Conservation (phyloP, 306 rosid species). For the Begonia loranthoides region DNA sequence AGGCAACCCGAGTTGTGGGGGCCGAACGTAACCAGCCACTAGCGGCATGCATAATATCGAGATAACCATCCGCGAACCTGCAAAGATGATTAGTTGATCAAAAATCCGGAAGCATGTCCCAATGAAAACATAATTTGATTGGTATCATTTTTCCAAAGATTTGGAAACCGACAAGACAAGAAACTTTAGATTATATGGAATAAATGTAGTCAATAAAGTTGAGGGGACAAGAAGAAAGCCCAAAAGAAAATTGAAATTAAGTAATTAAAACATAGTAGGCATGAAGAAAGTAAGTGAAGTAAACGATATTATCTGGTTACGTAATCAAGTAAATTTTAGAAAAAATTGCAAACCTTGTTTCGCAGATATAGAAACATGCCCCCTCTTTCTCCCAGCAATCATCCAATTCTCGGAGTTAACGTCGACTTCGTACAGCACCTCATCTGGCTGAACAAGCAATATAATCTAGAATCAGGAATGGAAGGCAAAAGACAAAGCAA, state of each 20-base stretch:
- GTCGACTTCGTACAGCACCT: conserved; percentile 72
- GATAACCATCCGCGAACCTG: conserved; percentile 84
- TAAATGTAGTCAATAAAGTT: too few relatives aligned
- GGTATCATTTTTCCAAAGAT: too few relatives aligned
- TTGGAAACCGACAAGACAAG: too few relatives aligned
- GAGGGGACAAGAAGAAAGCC: too few relatives aligned
- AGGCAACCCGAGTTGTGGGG: conserved; percentile 80
- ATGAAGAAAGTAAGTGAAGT: too few relatives aligned
- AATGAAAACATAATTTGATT: background rate
- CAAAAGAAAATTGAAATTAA: too few relatives aligned
- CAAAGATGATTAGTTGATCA: conserved; percentile 10
- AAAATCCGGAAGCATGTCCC: background rate
- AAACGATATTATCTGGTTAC: too few relatives aligned
- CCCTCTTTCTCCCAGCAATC: conserved; percentile 98
- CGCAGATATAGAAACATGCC: conserved; percentile 59
- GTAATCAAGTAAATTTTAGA: background rate
- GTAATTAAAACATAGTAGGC: too few relatives aligned
- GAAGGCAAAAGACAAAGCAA: too few relatives aligned
- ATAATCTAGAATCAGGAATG: conserved; percentile 1
- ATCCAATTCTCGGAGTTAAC: conserved; percentile 90
- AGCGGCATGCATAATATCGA: conserved; percentile 81
- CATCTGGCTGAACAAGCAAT: conserved; percentile 41
- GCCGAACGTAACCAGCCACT: conserved; percentile 86
- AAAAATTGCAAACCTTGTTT: conserved; percentile 45
- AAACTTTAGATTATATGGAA: too few relatives aligned